These are phyloP conservation scores for Skeletonema costatum DNA, from an alignment of 108 stramenopile genomes.

Conservation along the genomic window DNA sequence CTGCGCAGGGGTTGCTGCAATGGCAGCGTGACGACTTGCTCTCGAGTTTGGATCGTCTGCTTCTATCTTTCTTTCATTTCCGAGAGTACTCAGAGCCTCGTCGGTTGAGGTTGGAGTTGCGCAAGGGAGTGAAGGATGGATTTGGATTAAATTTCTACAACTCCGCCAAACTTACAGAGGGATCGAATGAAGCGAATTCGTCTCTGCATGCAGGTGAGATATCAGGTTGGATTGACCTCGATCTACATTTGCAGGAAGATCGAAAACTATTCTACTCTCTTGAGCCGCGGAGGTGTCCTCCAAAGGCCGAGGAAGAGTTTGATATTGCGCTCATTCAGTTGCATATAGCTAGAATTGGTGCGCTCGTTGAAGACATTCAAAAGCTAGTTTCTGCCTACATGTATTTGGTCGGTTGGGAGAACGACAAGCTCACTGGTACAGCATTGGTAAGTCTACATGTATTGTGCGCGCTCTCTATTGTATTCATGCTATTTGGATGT, in stretches of 20 bases:
- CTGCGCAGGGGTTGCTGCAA: constrained; percentile 78
- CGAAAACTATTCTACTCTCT: constrained; percentile 51
- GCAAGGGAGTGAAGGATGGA: constrained; percentile 66
- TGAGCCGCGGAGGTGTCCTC: constrained; percentile 60
- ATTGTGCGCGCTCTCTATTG: constrained; percentile 7
- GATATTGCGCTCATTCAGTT: constrained; percentile 67
- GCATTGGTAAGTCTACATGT: constrained; percentile 46
- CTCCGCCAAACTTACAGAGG: constrained; percentile 34
- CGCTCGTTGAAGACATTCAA: constrained; percentile 61
- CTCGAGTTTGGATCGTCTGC: constrained; percentile 28
- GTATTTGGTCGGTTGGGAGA: constrained; percentile 76
- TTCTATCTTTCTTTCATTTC: constrained; percentile 35
- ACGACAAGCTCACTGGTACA: constrained; percentile 56
- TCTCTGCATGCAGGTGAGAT: constrained; percentile 53
- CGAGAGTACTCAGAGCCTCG: constrained; percentile 52
- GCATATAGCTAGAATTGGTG: constrained; percentile 71
- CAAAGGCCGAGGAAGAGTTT: constrained; percentile 62
- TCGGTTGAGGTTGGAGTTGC: constrained; percentile 57
- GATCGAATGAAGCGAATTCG: constrained; percentile 19
- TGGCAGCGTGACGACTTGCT: constrained; percentile 67
- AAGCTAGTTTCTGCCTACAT: constrained; percentile 48
- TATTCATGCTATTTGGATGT: not conserved
- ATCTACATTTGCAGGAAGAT: constrained; percentile 68
- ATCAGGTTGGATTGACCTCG: constrained; percentile 76
- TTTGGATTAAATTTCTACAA: constrained; percentile 68